phyloP scores from a whole-genome alignment of 768 basidiomycete species.

The Tricholomella constricta region DNA sequence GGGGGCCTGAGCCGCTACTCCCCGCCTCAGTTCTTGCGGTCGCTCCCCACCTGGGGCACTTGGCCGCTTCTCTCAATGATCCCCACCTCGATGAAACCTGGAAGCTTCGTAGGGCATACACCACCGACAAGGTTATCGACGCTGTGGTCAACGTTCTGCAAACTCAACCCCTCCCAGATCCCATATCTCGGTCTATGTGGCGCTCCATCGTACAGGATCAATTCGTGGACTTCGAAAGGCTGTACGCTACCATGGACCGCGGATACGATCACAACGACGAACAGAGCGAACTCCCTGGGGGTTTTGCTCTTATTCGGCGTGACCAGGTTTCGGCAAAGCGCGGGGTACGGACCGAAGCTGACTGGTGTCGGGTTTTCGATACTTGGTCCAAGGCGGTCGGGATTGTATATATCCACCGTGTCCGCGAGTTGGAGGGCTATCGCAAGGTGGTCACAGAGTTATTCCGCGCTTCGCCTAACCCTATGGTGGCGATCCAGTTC shows the following conservation, averaged over 20 bases:
- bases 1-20: neutral
- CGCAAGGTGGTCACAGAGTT: constrained; percentile 7
- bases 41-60: neutral
- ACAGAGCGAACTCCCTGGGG: constrained; percentile 15
- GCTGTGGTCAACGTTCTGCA: neutral
- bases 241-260: constrained; percentile 13
- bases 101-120: neutral
- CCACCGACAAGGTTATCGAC: neutral
- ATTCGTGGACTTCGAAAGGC: constrained; percentile 20
- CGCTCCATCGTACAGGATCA: constrained; percentile 12
- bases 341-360: constrained; percentile 2
- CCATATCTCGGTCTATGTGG: constrained; percentile 2
- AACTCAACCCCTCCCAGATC: neutral
- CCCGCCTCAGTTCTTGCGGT: neutral
- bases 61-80: neutral
- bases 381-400: constrained; percentile 8
- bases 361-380: constrained; percentile 15
- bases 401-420: constrained; percentile 14
- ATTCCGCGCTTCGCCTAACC: constrained; percentile 10
- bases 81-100: neutral
- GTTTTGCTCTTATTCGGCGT: constrained; percentile 14
- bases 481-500: constrained; percentile 6
- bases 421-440: constrained; percentile 9
- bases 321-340: constrained; percentile 1
- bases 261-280: constrained; percentile 21